Evolutionary conservation across 2,329 filamentous ascomycete species (phyloP), one percentile per base, ranked within the genome.

Genomic region (Pseudopyrenochaeta lycopersici): DNA sequence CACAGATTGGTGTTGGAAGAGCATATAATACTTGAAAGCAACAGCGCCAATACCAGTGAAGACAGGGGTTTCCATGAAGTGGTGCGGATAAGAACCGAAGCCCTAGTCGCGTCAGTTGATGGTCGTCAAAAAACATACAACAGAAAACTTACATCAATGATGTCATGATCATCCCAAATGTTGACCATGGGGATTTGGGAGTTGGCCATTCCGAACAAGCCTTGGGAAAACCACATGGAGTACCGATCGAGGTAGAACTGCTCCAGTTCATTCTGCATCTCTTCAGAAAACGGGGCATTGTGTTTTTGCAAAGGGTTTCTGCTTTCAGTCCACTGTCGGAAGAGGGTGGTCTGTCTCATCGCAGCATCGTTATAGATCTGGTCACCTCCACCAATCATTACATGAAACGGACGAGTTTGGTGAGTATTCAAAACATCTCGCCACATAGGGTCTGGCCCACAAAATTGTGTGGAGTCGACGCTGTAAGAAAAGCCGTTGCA

Each of bases 151-250:
- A 76, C 74, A 55, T 83, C 81, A 27, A 83, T 82, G 49, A 83
- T 83, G 57, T 82, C 81, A 72, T 98, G 95, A 66, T 98, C 95
- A 74, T 98, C 94, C 82, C 90, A 97, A 75, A 99, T 93, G 73
- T 99, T 99, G 67, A 99, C 86, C 93, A 97, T 98, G 7, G 95
- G 93, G 40, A 99, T 98, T 73, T 98, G 94, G 1, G 90, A 90
- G 65, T 89, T 93, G 4, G 94, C 95, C 71, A 99, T 85, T n/a
- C 90, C 87, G 69, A 97, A 99, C 4, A 98, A 80, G 0, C 96
- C 95, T 68, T 96, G 93, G 0, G 93, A 97, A 76, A 98, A 99
- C 93, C 95, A 99, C 84, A 88, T 90, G 55, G 88, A 87, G 69
- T 99, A 99, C 17, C 91, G 86, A 54, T 96, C 85, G 0, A 99